phyloP scores from a whole-genome alignment of 2,329 filamentous ascomycete species.

The Geoglossum cookeanum region DNA sequence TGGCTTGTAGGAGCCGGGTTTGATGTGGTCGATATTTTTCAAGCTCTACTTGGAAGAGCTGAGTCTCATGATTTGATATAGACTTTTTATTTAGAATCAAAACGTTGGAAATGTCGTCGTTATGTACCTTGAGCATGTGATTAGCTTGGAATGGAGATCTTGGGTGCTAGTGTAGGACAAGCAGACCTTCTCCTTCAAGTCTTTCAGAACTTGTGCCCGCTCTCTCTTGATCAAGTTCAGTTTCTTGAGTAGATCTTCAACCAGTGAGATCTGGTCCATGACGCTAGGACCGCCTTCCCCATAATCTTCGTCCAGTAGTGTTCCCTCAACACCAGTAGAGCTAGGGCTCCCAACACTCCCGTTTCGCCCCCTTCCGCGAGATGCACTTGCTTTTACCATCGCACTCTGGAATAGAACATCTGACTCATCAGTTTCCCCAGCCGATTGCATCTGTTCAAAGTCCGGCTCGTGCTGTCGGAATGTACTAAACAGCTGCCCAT shows the following conservation, averaged over 20 bases:
- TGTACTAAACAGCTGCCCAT: slow-evolving; percentile 64
- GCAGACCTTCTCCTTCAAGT: slow-evolving; percentile 86
- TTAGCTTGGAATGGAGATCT: not conserved
- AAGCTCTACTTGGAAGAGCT: slow-evolving; percentile 88
- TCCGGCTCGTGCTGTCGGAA: slow-evolving; percentile 71
- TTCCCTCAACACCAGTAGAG: slow-evolving; percentile 42
- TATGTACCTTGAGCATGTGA: slow-evolving; percentile 53
- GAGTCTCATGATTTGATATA: slow-evolving; percentile 75
- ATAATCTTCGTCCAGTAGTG: slow-evolving; percentile 81
- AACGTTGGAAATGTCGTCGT: slow-evolving; percentile 93
- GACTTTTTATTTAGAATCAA: slow-evolving; percentile 96
- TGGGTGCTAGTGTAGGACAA: not conserved
- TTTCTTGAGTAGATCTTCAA: slow-evolving; percentile 83
- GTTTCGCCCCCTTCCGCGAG: slow-evolving; percentile 30
- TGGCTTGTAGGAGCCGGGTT: slow-evolving; percentile 75
- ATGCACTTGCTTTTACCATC: slow-evolving; percentile 55
- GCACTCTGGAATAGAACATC: slow-evolving; percentile 79
- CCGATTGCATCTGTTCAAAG: slow-evolving; percentile 87
- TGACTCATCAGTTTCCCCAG: slow-evolving; percentile 68
- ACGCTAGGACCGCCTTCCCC: slow-evolving; percentile 64
- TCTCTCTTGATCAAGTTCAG: slow-evolving; percentile 85
- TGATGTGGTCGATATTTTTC: slow-evolving; percentile 94
- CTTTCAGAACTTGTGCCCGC: slow-evolving; percentile 77
- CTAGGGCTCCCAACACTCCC: slow-evolving; percentile 42
- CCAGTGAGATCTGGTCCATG: slow-evolving; percentile 68